These are phyloP conservation scores for Ephemerocybe angulata DNA, from an alignment of 768 basidiomycete species.

Conservation along the genomic window DNA sequence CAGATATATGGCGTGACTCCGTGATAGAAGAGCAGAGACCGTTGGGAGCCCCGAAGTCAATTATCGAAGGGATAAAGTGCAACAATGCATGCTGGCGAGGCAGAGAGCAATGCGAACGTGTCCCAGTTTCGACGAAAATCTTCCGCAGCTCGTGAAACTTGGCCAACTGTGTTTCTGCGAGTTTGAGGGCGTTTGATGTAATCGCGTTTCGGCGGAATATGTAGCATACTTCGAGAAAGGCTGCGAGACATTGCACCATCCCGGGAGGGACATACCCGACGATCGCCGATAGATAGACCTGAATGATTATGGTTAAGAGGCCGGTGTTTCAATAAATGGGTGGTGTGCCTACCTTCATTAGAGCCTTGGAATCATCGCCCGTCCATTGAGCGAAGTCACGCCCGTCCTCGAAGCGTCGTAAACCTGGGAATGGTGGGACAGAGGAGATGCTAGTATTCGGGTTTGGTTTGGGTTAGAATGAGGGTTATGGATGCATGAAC, in stretches of 20 bases:
- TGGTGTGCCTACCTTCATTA: slow-evolving; percentile 27
- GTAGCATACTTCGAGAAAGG: slow-evolving; percentile 34
- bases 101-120: slow-evolving; percentile 19
- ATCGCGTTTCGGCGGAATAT: slow-evolving; percentile 25
- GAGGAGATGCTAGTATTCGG: slow-evolving; percentile 19
- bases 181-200: slow-evolving; percentile 4
- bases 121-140: slow-evolving; percentile 23
- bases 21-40: slow-evolving; percentile 31
- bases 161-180: slow-evolving; percentile 13
- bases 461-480: neutral
- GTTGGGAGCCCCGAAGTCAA: slow-evolving; percentile 25
- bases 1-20: slow-evolving; percentile 28
- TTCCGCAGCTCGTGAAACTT: slow-evolving; percentile 26
- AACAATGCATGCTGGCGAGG: slow-evolving; percentile 26
- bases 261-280: slow-evolving; percentile 13
- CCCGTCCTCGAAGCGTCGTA: slow-evolving; percentile 22
- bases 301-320: neutral
- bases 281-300: slow-evolving; percentile 23
- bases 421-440: slow-evolving; percentile 18
- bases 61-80: slow-evolving; percentile 20
- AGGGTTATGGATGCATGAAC: neutral
- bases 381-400: slow-evolving; percentile 24
- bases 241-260: slow-evolving; percentile 18
- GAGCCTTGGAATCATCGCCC: slow-evolving; percentile 30
- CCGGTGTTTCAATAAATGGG: too few species aligned